A percentile compares a stretch with the other conserved stretches of the same genome.
Conservation (phyloP, 208 protist genomes). For the Trypanosoma vivax region DNA sequence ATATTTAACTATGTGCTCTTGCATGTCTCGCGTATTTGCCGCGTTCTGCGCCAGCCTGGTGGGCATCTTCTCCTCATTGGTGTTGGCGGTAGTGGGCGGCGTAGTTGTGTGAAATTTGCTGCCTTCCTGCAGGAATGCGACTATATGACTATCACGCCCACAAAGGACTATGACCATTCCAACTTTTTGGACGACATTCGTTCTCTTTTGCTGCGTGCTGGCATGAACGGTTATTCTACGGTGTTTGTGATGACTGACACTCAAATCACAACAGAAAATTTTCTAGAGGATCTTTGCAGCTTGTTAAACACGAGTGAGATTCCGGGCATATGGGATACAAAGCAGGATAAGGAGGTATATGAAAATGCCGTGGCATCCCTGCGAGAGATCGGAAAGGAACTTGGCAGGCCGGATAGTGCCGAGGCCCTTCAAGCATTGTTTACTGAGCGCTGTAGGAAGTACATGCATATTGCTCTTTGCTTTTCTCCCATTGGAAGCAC, state of each 20-base stretch:
- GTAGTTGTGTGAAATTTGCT: slow-evolving; percentile 91
- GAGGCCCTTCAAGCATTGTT: slow-evolving; percentile 86
- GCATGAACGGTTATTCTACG: slow-evolving; percentile 88
- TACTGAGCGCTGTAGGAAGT: slow-evolving; percentile 89
- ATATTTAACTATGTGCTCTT: slow-evolving; percentile 96
- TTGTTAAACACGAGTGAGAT: slow-evolving; percentile 96
- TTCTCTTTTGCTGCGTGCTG: slow-evolving; percentile 84
- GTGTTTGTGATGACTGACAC: slow-evolving; percentile 96
- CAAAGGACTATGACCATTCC: slow-evolving; percentile 91
- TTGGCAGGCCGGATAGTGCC: slow-evolving; percentile 77
- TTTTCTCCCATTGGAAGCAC: slow-evolving; percentile 96
- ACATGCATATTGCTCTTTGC: slow-evolving; percentile 95
- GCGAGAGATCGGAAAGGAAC: slow-evolving; percentile 70
- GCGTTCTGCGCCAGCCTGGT: slow-evolving; percentile 93
- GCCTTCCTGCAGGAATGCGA: slow-evolving; percentile 92
- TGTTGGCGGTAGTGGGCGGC: slow-evolving; percentile 94
- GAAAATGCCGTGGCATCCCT: slow-evolving; percentile 84
- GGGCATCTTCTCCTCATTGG: slow-evolving; percentile 95
- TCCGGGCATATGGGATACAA: slow-evolving; percentile 91
- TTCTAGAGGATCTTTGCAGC: slow-evolving; percentile 97
- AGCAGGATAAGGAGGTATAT: slow-evolving; percentile 88
- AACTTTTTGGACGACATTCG: slow-evolving; percentile 96
- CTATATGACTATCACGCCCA: slow-evolving; percentile 89
- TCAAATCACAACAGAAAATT: slow-evolving; percentile 92
- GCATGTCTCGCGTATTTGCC: slow-evolving; percentile 93